Evolutionary conservation across 2,329 filamentous ascomycete genomes (phyloP), one percentile per base, ranked within the genome.

Genomic region (Colletotrichum kahawae): DNA sequence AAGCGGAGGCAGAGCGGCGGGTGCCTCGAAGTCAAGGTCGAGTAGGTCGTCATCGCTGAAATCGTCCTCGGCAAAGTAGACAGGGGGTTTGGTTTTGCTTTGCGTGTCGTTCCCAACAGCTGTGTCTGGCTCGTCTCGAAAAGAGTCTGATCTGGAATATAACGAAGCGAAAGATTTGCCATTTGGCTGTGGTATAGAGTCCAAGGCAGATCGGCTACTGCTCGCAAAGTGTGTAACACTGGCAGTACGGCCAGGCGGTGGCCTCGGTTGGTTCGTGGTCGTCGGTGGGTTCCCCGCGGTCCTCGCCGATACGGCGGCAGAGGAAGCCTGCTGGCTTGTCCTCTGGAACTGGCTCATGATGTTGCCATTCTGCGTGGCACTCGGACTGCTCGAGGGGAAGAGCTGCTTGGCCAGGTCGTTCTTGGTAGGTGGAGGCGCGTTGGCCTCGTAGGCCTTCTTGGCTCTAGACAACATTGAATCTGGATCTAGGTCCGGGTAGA

Each of bases 1-100:
- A 27, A 68, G 70, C 16, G 67, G 54, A 9, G 87, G 87, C 5
- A 91, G 87, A 3, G 89, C 86, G 2, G 87, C 83, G 0, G 92
- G 91, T 74, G 91, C 88, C 74, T 94, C 89, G 67, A 92, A 90
- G 77, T 95, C 90, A 24, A 94, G 84, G 76, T 95, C 94, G 29
- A 98, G 87, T 70, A 95, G 91, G 24, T 93, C 90, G 78, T 98
- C 95, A 81, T 96, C 94, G 79, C 95, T 95, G 78, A 98, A 97
- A 81, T 98, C 96, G 79, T 96, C 93, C 77, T 95, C 94, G 75
- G 92, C 91, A 77, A 95, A 94, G 75, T 90, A 91, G 12, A 94
- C 90, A 9, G 78, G 76, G 13, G 81, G 74, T 51, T 81, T 76
- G 33, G 77, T 63, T 66, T 82, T 83, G 76, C 78, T 64, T 31